Evolutionary conservation across 495 filamentous ascomycete genomes (phyloP), one percentile per base, ranked within the genome.

Genomic region (Amorphotheca resinae): DNA sequence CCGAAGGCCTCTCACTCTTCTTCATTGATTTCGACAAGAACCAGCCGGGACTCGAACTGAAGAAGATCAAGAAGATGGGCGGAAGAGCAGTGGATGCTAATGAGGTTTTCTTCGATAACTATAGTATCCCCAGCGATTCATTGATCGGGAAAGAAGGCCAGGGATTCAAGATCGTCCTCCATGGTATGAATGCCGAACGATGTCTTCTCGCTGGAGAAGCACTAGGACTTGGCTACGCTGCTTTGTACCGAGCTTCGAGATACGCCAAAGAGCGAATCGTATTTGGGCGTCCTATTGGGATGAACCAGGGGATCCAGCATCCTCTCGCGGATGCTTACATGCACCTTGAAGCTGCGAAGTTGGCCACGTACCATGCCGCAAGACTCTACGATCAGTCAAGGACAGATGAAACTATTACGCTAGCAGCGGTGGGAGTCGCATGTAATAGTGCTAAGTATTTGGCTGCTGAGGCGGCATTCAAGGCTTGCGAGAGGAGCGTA

Each of bases 141-240:
- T 61, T 84, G 2, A 78, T 87, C 33, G 83, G 82, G 1, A 48
- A 71, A 17, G 82, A 87, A 53, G 75, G 73, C 32, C 64, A 82
- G 42, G 83, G 83, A 2, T 87, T 87, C 67, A 76, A 77, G 48
- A 82, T 82, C 45, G 64, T 88, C 30, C 67, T 87, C 4, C 82
- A 87, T 58, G 83, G 84, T 17, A 83, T 89, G 83, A 89, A 87
- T 48, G 81, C 82, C 4, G 84, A 89, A 59, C 73, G 83, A 22
- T 82, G 79, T 54, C 70, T 87, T 3, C 66, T 87, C 0, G 82
- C 80, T 11, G 84, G 80, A 30, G 83, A 87, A 66, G 81, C 84
- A 0, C 62, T 87, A 2, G 82, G 84, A 4, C 64, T 87, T 3
- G 84, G 83, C 1, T 87, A 87, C 50, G 79, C 72, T 0, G 82